Evolutionary conservation across 73 alveolate species (phyloP), one percentile per base, ranked within the genome.

Genomic region (Paramecium sexaurelia): DNA sequence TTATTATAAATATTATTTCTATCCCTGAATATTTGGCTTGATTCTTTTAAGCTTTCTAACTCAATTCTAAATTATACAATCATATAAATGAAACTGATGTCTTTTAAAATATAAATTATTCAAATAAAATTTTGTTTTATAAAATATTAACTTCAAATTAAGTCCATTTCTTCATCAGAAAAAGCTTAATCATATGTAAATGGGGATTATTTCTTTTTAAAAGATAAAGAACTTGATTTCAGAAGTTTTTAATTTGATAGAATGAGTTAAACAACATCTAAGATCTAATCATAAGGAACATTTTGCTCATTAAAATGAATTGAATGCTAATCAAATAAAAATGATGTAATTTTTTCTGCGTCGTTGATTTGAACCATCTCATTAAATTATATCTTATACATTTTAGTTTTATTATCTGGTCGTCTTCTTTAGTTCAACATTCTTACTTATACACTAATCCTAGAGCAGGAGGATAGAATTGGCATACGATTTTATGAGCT

Each of bases 281-380:
- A 32, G 7, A 73, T 39, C 35, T 73, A n/a, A 5, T 73, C 56
- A 36, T 33, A 36, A 5, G 87, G 67, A 27, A 73, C 57, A 73
- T 73, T 73, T 36, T 73, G 15, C 35, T 73, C 87, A 73, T 73
- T 73, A 39, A 73, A 73, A 36, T 33, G 26, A 9, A 73, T n/a
- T 5, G 87, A 33, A 73, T 73, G 56, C 19, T 73, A 11, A 20
- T 33, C 33, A 36, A 5, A 73, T 39, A 73, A 73, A 20, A 73
- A 27, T 5, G 36, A 27, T 73, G 87, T 39, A 33, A 73, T 73
- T 39, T 73, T 73, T n/a, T 73, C 87, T 6, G 87, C 55, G 35
- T 73, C 87, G n/a, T 73, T 73, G 27, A 73, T 73, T 73, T 73
- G 55, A 33, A 36, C 87, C 87, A 73, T 73, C 57, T 39, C 87